Percentiles rank a stretch among this genome's conserved stretches.
Evolutionary conservation across 23 red algal species (phyloP).

Genomic region (Gracilaria caudata): DNA sequence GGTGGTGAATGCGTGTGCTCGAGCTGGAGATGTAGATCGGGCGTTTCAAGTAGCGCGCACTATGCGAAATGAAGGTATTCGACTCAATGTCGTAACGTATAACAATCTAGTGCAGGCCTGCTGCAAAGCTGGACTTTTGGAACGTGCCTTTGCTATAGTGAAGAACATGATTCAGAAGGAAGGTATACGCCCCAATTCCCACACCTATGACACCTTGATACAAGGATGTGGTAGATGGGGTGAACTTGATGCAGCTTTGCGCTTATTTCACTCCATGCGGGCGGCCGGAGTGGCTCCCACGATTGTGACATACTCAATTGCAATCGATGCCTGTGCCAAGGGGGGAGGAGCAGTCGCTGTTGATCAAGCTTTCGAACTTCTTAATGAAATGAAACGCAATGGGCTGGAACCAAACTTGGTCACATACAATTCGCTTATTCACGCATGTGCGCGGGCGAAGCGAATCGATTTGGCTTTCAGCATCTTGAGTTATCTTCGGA

Average conservation of each 20-base stretch:
- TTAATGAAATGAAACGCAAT: slow-evolving; percentile 51
- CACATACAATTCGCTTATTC: slow-evolving; percentile 79
- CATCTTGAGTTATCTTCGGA: slow-evolving; percentile 31
- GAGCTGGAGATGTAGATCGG: slow-evolving; percentile 63
- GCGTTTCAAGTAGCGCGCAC: slow-evolving; percentile 68
- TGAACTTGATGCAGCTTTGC: slow-evolving; percentile 61
- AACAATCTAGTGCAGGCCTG: slow-evolving; percentile 83
- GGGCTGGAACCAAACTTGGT: slow-evolving; percentile 74
- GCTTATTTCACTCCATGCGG: slow-evolving; percentile 63
- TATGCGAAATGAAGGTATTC: slow-evolving; percentile 63
- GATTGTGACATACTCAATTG: slow-evolving; percentile 67
- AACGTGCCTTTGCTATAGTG: slow-evolving; percentile 81
- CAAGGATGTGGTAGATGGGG: slow-evolving; percentile 75
- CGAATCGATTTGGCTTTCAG: slow-evolving; percentile 48
- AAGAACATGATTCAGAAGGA: slow-evolving; percentile 74
- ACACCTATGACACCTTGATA: slow-evolving; percentile 75
- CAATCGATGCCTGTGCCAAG: slow-evolving; percentile 72
- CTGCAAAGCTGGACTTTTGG: slow-evolving; percentile 59
- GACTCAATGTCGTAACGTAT: slow-evolving; percentile 74
- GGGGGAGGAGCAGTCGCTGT: slow-evolving; percentile 54
- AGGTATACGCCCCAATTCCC: slow-evolving; percentile 68
- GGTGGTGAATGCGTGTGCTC: slow-evolving; percentile 74
- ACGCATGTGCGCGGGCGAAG: slow-evolving; percentile 50
- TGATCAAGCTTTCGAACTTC: slow-evolving; percentile 35
- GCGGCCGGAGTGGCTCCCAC: slow-evolving; percentile 63